A percentile compares a stretch with the other conserved stretches of the same genome.
Conservation (phyloP, 352 stramenopile genomes). For the Phytophthora meadii region DNA sequence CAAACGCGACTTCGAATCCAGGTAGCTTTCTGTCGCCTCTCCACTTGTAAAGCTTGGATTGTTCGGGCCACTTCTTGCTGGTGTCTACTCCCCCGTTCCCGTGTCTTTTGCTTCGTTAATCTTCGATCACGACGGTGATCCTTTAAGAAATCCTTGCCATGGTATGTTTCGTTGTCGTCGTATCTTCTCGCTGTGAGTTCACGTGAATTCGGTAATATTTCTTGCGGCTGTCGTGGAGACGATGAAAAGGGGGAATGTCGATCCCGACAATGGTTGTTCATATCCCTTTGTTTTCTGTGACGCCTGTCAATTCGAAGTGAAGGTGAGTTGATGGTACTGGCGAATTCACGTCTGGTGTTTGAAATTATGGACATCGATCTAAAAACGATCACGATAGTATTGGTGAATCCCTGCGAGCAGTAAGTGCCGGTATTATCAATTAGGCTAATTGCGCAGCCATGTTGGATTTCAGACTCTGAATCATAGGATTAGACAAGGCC, state of each 20-base stretch:
- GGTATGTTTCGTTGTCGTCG: neutral
- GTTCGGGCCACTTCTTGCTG: slow-evolving; percentile 25
- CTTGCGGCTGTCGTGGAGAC: neutral
- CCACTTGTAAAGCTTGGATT: slow-evolving; percentile 44
- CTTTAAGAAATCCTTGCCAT: neutral
- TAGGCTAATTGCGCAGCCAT: too few relatives aligned
- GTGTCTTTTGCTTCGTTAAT: neutral
- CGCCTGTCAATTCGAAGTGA: neutral
- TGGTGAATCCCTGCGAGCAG: too few relatives aligned
- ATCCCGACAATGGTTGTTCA: neutral
- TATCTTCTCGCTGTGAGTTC: neutral
- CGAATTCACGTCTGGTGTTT: neutral
- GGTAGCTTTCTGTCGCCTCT: slow-evolving; percentile 41
- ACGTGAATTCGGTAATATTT: neutral
- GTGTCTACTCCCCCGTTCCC: slow-evolving; percentile 2
- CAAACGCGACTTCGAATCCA: slow-evolving; percentile 35
- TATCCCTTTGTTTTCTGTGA: neutral
- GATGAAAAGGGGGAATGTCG: neutral
- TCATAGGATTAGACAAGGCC: too few relatives aligned
- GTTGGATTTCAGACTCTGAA: too few relatives aligned
- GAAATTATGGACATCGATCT: too few relatives aligned
- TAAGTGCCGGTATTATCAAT: too few relatives aligned
- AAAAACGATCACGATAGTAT: too few relatives aligned
- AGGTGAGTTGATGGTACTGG: neutral
- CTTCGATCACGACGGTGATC: neutral